Base-by-base conservation (phyloP, 805 yeast species). In the Limtongia smithiae region DNA sequence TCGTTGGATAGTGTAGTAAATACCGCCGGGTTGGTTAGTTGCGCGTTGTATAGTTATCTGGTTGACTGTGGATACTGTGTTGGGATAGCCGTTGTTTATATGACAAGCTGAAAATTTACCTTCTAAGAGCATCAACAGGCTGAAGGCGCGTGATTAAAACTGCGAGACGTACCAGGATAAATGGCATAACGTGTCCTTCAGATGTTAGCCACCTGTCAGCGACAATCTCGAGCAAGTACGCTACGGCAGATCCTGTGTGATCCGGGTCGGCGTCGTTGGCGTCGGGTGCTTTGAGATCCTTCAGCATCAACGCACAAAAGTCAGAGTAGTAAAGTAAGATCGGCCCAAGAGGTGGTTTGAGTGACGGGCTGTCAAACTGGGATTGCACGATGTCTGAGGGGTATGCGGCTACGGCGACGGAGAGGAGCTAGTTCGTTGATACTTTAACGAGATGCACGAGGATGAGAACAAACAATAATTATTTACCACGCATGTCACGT, bases 281-380 rank as follows among this genome's bases (percentile, higher is more conserved):
- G 20, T 28, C 37, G 7, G 20, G 12, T 9, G n/a, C 7, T 8
- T 17, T 20, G 15, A 27, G 46, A 6, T n/a, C n/a, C n/a, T n/a
- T n/a, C n/a, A 38, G 28, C 15, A 50, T n/a, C 17, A 47, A 31
- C 4, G 47, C 46, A 44, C 48, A 43, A 24, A 35, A 41, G 38
- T 51, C 56, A 25, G 39, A 28, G 11, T 8, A 7, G 25, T 51
- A 38, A 3, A 44, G 31, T 24, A 51, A 44, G 2, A 50, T 35
- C 3, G 44, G 40, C 17, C 56, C 53, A 17, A 51, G 44, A 2
- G 54, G 39, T 9, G 56, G 56, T 39, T 51, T 51, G 20, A 40
- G 42, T 6, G 44, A 20, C 7, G 41, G 38, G 21, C 34, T 28
- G 27, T 22, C 27, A 28, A 48, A 51, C 37, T 48, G 56, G 3